phyloP scores from a whole-genome alignment of 2,329 filamentous ascomycete genomes.

The Lojkania enalia region DNA sequence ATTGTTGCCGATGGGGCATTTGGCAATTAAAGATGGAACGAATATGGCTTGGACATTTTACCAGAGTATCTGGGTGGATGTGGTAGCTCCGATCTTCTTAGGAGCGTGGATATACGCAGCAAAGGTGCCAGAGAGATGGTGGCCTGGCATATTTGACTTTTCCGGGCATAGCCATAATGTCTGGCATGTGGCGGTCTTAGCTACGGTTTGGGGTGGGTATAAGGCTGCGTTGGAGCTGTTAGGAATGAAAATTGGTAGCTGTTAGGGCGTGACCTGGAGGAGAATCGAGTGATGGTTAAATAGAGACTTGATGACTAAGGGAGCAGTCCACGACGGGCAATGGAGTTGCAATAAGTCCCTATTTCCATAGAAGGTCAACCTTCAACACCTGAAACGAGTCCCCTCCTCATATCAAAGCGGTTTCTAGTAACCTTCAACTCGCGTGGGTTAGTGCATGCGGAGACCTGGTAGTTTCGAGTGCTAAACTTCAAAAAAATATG shows the following conservation, averaged over 20 bases:
- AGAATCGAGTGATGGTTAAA: too few relatives aligned
- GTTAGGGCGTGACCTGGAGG: too few relatives aligned
- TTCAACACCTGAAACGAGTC: too few relatives aligned
- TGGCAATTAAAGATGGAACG: neutral
- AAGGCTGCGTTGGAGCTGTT: neutral
- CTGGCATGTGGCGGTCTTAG: conserved; percentile 1
- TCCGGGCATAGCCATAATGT: conserved; percentile 3
- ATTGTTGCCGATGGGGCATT: neutral
- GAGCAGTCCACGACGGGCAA: too few relatives aligned
- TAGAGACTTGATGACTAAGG: too few relatives aligned
- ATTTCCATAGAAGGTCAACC: too few relatives aligned
- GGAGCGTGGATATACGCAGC: conserved; percentile 3
- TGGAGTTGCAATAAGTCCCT: too few relatives aligned
- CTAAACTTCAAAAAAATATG: too few relatives aligned
- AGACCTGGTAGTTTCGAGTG: too few relatives aligned
- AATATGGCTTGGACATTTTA: neutral
- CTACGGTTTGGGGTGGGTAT: conserved; percentile 2
- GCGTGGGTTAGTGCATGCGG: too few relatives aligned
- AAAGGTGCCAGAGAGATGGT: conserved; percentile 5
- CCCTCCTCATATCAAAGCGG: too few relatives aligned
- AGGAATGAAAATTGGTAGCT: neutral
- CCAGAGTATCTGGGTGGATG: neutral
- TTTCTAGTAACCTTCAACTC: too few relatives aligned
- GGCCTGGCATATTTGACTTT: conserved; percentile 2
- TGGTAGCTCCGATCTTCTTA: neutral